These are phyloP conservation scores for Papiliotrema flavescens DNA, from an alignment of 1,284 basidiomycete genomes.

Conservation along the genomic window DNA sequence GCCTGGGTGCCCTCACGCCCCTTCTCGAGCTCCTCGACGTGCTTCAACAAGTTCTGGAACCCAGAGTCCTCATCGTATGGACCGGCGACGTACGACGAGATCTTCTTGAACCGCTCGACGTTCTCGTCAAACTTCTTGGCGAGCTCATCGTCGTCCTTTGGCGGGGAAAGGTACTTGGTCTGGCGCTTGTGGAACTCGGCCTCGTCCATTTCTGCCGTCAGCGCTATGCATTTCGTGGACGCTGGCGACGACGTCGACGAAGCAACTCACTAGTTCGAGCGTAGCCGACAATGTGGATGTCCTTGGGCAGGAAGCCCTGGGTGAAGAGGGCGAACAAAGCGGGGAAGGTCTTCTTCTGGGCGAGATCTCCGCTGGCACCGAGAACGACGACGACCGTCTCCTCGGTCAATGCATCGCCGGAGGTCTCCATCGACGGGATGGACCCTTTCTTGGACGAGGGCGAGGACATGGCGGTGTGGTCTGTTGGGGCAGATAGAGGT, in stretches of 20 bases:
- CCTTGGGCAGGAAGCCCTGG: slow-evolving; percentile 73
- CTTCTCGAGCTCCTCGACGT: slow-evolving; percentile 72
- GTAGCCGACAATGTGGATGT: slow-evolving; percentile 86
- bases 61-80: slow-evolving; percentile 78
- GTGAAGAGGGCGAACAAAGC: slow-evolving; percentile 85
- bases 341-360: slow-evolving; percentile 99
- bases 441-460: slow-evolving; percentile 29
- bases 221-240: not conserved
- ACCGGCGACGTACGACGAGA: slow-evolving; percentile 77
- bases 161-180: slow-evolving; percentile 77
- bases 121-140: slow-evolving; percentile 49
- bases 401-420: slow-evolving; percentile 68
- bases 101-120: slow-evolving; percentile 74
- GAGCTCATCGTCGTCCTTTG: slow-evolving; percentile 58
- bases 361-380: slow-evolving; percentile 94
- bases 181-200: slow-evolving; percentile 79
- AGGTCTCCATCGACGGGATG: slow-evolving; percentile 80
- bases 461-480: not conserved
- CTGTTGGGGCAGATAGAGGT: not conserved
- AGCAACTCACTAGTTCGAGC: slow-evolving; percentile 67
- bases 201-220: slow-evolving; percentile 65
- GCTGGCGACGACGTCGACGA: not conserved
- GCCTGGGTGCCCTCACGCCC: slow-evolving; percentile 52
- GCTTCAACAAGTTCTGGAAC: slow-evolving; percentile 71
- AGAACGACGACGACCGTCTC: slow-evolving; percentile 89